Evolutionary conservation across 2,329 filamentous ascomycete genomes (phyloP).

Genomic region (Hypomyces perniciosus): DNA sequence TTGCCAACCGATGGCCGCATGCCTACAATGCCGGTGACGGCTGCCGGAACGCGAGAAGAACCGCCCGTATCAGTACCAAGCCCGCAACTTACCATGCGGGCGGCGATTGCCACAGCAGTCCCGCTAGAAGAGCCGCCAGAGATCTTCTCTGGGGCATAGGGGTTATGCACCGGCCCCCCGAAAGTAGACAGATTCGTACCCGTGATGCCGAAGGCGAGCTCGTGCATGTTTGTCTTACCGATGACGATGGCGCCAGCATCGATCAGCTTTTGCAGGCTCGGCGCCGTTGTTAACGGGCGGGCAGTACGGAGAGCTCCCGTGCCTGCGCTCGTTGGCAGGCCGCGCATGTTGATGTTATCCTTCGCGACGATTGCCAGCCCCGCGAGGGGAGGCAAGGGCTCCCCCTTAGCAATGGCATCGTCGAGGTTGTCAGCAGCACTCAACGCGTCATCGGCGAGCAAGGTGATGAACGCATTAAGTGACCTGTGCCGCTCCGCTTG

Average conservation of each 20-base stretch:
- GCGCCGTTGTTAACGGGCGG: slow-evolving; percentile 13
- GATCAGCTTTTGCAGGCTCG: slow-evolving; percentile 16
- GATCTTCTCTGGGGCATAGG: slow-evolving; percentile 12
- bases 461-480: no score
- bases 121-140: slow-evolving; percentile 18
- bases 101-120: slow-evolving; percentile 16
- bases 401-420: neutral
- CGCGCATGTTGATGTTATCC: slow-evolving; percentile 18
- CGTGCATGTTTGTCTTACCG: slow-evolving; percentile 50
- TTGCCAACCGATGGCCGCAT: no score
- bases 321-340: slow-evolving; percentile 13
- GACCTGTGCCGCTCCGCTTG: no score
- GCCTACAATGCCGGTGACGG: slow-evolving; percentile 16
- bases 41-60: slow-evolving; percentile 16
- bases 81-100: slow-evolving; percentile 16
- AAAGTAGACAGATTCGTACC: slow-evolving; percentile 16
- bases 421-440: no score
- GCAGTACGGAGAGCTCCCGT: slow-evolving; percentile 12
- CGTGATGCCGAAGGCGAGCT: slow-evolving; percentile 16
- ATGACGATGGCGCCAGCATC: slow-evolving; percentile 24
- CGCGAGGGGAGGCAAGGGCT: slow-evolving; percentile 14
- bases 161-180: slow-evolving; percentile 15
- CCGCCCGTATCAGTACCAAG: slow-evolving; percentile 19
- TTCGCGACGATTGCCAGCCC: slow-evolving; percentile 19
- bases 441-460: no score